These are phyloP conservation scores for Trichoderma hamatum DNA, from an alignment of 2,329 filamentous ascomycete genomes.

Conservation along the genomic window DNA sequence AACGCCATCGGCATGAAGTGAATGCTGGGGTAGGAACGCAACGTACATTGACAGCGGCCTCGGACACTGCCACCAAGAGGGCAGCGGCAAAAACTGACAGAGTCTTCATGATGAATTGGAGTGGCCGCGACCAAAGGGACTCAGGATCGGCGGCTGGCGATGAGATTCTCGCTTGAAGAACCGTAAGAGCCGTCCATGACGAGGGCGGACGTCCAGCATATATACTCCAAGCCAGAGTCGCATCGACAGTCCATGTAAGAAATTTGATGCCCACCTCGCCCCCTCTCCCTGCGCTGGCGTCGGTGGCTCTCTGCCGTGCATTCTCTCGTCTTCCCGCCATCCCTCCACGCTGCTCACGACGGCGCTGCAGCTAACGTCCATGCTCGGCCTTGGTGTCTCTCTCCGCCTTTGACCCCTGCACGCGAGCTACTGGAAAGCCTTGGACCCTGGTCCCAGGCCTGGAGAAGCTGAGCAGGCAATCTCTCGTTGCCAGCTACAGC, in stretches of 20 bases:
- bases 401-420: constrained; percentile 15
- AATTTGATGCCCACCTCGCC: constrained; percentile 1
- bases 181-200: constrained; percentile 3
- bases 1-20: constrained; percentile 1
- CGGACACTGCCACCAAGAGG: constrained; percentile 37
- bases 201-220: constrained; percentile 18
- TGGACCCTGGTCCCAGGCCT: constrained; percentile 9
- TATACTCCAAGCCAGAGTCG: constrained; percentile 18
- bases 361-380: constrained; percentile 20
- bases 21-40: not conserved
- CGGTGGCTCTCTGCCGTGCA: not conserved
- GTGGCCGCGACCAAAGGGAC: constrained; percentile 21
- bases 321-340: constrained; percentile 9
- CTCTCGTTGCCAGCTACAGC: constrained; percentile 20
- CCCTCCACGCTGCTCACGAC: constrained; percentile 14
- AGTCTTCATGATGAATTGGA: constrained; percentile 40
- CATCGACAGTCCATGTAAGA: constrained; percentile 4
- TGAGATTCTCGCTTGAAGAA: constrained; percentile 20
- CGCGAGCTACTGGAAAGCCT: not conserved
- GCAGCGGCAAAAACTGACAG: constrained; percentile 38
- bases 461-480: constrained; percentile 24
- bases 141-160: constrained; percentile 22
- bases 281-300: not conserved
- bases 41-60: constrained; percentile 34
- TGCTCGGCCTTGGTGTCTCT: constrained; percentile 21